A percentile compares a stretch with the other conserved stretches of the same genome.
phyloP scores from a whole-genome alignment of 805 yeast genomes.

The Wickerhamiella dianesei region DNA sequence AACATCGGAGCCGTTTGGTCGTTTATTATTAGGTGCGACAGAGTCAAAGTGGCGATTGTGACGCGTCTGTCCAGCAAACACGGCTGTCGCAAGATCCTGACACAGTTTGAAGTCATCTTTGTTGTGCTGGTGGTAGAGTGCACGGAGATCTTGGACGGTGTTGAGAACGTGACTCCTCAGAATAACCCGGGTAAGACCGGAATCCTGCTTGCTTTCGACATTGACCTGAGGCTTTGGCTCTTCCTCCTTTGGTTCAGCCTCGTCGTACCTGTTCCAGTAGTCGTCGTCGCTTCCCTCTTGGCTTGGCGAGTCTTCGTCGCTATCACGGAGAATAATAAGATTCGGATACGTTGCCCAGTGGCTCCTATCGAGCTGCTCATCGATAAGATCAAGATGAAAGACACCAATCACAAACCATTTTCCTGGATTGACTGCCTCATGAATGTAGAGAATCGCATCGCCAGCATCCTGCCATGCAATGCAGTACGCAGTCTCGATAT shows the following conservation, averaged over 20 bases:
- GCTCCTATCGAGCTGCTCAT: neutral
- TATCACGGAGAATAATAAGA: neutral
- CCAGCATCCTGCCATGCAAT: conserved; percentile 7
- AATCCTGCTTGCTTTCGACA: neutral
- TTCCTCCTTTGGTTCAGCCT: neutral
- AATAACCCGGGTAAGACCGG: neutral
- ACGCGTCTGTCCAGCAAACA: neutral
- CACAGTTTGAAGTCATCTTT: neutral
- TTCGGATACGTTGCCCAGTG: neutral
- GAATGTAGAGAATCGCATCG: conserved; percentile 8
- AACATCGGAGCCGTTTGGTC: neutral
- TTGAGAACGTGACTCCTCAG: neutral
- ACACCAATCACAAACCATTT: conserved; percentile 17
- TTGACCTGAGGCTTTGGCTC: neutral
- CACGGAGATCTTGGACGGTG: neutral
- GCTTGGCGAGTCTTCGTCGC: neutral
- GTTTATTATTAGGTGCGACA: too few relatives aligned
- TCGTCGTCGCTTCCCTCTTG: conserved; percentile 7
- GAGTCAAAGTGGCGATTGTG: neutral
- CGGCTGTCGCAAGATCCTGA: neutral
- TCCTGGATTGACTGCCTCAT: conserved; percentile 7
- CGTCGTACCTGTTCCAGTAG: conserved; percentile 13
- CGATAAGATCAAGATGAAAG: conserved; percentile 3
- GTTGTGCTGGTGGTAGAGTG: neutral
- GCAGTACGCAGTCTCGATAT: conserved; percentile 11